These are phyloP conservation scores for Withania somnifera DNA, from an alignment of 305 asterid species.

Conservation along the genomic window DNA sequence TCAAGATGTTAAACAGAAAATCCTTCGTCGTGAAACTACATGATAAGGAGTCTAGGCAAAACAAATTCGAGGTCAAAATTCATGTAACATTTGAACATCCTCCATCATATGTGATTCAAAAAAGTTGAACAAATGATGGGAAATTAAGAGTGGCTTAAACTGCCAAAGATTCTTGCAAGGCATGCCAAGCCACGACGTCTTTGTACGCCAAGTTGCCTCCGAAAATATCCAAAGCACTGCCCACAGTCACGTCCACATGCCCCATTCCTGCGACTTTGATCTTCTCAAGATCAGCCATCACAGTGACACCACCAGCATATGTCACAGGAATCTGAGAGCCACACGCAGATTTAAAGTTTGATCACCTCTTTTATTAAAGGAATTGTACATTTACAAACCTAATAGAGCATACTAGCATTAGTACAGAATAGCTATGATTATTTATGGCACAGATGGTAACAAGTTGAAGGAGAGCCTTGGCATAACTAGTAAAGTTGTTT, in stretches of 20 bases:
- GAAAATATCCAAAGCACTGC: slow-evolving; percentile 90
- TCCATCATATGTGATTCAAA: not conserved
- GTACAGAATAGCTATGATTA: not conserved
- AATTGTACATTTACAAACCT: not conserved
- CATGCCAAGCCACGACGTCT: slow-evolving; percentile 87
- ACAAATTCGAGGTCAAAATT: not conserved
- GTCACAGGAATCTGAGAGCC: slow-evolving; percentile 76
- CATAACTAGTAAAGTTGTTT: too few species aligned
- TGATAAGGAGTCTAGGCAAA: not conserved
- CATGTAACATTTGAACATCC: not conserved
- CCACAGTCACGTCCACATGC: slow-evolving; percentile 83
- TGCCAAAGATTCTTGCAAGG: slow-evolving; percentile 29
- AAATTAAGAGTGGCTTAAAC: slow-evolving; percentile 16
- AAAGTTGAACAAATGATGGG: not conserved
- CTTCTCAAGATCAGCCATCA: slow-evolving; percentile 72
- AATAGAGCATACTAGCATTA: not conserved
- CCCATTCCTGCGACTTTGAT: slow-evolving; percentile 72
- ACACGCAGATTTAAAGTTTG: slow-evolving; percentile 2
- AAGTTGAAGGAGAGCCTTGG: not conserved
- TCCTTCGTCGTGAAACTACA: not conserved
- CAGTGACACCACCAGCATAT: slow-evolving; percentile 90
- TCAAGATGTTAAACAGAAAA: not conserved
- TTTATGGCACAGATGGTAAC: not conserved
- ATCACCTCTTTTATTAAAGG: not conserved
- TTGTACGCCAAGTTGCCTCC: slow-evolving; percentile 79